Evolutionary conservation across 768 basidiomycete genomes (phyloP).

Genomic region (Boletus vermiculosoides): DNA sequence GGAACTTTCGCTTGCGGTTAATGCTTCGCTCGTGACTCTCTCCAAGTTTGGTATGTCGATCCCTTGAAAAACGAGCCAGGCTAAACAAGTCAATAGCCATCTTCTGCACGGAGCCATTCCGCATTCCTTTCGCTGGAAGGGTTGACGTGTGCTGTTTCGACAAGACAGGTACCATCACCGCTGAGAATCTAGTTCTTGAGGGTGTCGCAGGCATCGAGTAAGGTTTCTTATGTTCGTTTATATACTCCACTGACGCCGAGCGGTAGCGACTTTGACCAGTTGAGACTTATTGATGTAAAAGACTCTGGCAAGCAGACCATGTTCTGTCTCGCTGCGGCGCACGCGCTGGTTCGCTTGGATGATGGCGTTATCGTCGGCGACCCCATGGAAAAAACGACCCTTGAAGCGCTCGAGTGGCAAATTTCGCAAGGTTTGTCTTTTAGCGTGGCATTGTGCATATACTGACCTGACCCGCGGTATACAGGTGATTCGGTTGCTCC

Average conservation of each 20-base stretch:
- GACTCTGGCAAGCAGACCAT: conserved; percentile 76
- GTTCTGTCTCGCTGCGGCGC: conserved; percentile 87
- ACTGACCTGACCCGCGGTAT: background rate
- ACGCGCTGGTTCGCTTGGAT: conserved; percentile 91
- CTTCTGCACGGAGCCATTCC: conserved; percentile 98
- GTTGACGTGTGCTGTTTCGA: conserved; percentile 99
- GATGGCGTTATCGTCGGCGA: conserved; percentile 95
- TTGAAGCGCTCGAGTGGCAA: conserved; percentile 89
- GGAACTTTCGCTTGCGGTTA: conserved; percentile 96
- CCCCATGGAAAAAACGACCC: conserved; percentile 98
- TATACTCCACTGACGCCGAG: conserved; percentile 3
- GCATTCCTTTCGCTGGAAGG: conserved; percentile 92
- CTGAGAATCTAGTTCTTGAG: conserved; percentile 91
- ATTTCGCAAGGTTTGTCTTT: conserved; percentile 56
- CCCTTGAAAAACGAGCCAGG: background rate
- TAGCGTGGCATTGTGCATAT: background rate
- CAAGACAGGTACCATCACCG: conserved; percentile 98
- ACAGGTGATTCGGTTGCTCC: conserved; percentile 70
- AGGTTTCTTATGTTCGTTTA: conserved; percentile 29
- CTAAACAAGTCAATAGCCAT: conserved; percentile 59
- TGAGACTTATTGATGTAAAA: conserved; percentile 75
- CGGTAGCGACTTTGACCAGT: conserved; percentile 54
- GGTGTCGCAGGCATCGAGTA: conserved; percentile 91
- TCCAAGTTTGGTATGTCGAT: conserved; percentile 78
- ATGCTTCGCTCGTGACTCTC: conserved; percentile 88